Evolutionary conservation across 371 early-diverging fungal species (phyloP).

Genomic region (Blyttiomyces sp.): DNA sequence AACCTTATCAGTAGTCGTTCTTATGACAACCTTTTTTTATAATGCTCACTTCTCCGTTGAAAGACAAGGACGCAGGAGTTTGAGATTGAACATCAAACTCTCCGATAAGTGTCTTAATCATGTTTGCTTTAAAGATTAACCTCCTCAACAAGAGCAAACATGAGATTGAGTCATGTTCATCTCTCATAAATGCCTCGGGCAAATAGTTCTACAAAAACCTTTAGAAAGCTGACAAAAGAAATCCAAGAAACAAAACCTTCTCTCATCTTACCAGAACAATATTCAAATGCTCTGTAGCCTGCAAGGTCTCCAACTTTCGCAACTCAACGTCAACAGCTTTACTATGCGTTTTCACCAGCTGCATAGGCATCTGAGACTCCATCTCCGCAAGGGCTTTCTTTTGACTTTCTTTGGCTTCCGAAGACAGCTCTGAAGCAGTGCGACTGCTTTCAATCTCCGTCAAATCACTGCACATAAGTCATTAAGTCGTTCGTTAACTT

Average conservation of each 20-base stretch:
- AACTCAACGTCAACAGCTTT: constrained; percentile 87
- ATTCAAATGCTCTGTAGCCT: constrained; percentile 73
- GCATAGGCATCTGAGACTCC: too few species aligned
- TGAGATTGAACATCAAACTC: too few species aligned
- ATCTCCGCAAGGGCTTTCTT: too few species aligned
- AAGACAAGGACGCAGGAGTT: too few species aligned
- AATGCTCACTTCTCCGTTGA: too few species aligned
- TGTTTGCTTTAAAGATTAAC: constrained; percentile 72
- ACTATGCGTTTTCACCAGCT: constrained; percentile 83
- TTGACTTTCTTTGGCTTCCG: too few species aligned
- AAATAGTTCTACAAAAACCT: constrained; percentile 65
- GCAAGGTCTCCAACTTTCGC: constrained; percentile 76
- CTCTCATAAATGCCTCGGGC: constrained; percentile 77
- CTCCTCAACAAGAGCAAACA: constrained; percentile 74
- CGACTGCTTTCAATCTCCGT: constrained; percentile 54
- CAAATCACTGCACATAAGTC: background rate
- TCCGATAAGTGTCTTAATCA: constrained; percentile 73
- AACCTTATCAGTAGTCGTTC: too few species aligned
- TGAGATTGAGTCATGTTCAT: constrained; percentile 75
- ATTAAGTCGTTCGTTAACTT: too few species aligned
- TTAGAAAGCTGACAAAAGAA: background rate
- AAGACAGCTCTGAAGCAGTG: too few species aligned
- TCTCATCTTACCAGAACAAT: constrained; percentile 41
- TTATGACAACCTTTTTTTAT: too few species aligned
- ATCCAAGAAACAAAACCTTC: background rate